A percentile compares a stretch with the other conserved stretches of the same genome.
Evolutionary conservation across 2,329 filamentous ascomycete species (phyloP).

Genomic region (Fusarium falciforme): DNA sequence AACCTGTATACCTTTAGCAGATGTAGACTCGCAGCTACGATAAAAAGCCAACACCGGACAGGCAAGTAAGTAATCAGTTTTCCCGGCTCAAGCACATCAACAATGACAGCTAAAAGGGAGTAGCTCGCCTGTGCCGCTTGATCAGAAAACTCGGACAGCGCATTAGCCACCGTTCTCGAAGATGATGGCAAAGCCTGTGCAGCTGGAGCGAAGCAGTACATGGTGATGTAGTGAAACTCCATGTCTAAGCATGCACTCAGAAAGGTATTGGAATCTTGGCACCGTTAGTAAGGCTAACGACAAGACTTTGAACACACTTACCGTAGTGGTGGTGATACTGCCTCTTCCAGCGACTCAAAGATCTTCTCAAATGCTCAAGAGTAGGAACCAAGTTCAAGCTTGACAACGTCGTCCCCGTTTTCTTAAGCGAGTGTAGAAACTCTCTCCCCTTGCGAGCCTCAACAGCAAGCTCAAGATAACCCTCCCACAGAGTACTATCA

Average conservation of each 20-base stretch:
- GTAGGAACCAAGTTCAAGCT: slow-evolving; percentile 9
- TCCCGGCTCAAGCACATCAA: slow-evolving; percentile 9
- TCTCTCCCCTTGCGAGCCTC: slow-evolving; percentile 25
- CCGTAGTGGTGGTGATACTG: slow-evolving; percentile 15
- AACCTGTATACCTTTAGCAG: slow-evolving; percentile 9
- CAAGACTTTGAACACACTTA: background rate
- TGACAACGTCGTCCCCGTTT: background rate
- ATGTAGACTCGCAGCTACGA: slow-evolving; percentile 25
- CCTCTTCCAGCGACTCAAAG: slow-evolving; percentile 15
- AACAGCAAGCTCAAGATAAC: slow-evolving; percentile 20
- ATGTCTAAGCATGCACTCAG: slow-evolving; percentile 19
- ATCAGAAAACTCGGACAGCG: slow-evolving; percentile 1
- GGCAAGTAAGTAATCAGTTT: slow-evolving; percentile 14
- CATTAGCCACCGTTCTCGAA: background rate
- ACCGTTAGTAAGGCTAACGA: background rate
- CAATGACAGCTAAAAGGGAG: slow-evolving; percentile 13
- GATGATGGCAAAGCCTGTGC: slow-evolving; percentile 1
- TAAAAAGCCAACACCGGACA: slow-evolving; percentile 26
- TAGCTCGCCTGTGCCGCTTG: slow-evolving; percentile 18
- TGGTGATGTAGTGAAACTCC: slow-evolving; percentile 19
- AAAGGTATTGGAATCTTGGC: slow-evolving; percentile 3
- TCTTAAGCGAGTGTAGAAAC: slow-evolving; percentile 15
- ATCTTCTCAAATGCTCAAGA: slow-evolving; percentile 10
- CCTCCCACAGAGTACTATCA: slow-evolving; percentile 22
- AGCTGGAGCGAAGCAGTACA: slow-evolving; percentile 24